phyloP scores from a whole-genome alignment of 164 flowering plant genomes.

The Taxillus chinensis region DNA sequence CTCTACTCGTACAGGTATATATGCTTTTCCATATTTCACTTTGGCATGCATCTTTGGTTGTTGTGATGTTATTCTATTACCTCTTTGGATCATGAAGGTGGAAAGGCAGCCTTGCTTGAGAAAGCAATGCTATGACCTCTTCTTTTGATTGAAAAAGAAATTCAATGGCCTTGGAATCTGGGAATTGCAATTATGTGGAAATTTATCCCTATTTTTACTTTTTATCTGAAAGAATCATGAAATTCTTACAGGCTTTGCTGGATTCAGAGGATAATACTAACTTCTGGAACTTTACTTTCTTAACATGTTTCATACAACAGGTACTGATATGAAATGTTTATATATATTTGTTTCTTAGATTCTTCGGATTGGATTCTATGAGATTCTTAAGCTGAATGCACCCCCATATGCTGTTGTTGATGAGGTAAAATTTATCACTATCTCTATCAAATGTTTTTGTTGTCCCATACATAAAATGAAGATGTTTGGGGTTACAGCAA shows the following conservation, averaged over 20 bases:
- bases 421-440: constrained; percentile 43
- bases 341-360: constrained; percentile 34
- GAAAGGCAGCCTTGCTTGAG: background rate
- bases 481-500: background rate
- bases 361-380: constrained; percentile 85
- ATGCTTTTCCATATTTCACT: background rate
- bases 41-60: background rate
- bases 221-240: background rate
- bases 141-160: too few relatives aligned
- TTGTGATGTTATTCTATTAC: background rate
- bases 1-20: constrained; percentile 80
- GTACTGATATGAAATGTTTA: background rate
- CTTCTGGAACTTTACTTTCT: background rate
- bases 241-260: too few relatives aligned
- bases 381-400: constrained; percentile 85
- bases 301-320: background rate
- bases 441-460: background rate
- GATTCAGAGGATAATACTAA: background rate
- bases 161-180: too few relatives aligned
- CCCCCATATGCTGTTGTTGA: constrained; percentile 94
- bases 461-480: background rate
- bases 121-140: too few relatives aligned
- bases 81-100: background rate
- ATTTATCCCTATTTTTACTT: background rate
- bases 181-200: background rate